A percentile compares a stretch with the other conserved stretches of the same genome.
Conservation (phyloP, 371 early-diverging fungal species). For the Lichtheimia ornata region DNA sequence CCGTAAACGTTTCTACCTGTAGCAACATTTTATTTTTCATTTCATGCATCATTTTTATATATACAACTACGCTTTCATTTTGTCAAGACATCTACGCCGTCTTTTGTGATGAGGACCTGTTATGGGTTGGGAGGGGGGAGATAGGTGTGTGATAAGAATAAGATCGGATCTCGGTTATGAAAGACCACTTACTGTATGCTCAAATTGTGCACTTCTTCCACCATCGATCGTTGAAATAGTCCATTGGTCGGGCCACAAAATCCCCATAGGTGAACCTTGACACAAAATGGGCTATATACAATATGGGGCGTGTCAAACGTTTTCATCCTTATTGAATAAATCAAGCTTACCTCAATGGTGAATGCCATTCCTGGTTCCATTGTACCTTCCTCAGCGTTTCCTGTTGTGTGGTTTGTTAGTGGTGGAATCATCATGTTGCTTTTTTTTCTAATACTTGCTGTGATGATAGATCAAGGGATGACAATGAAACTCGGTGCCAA, state of each 20-base stretch:
- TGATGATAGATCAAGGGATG: constrained; percentile 66
- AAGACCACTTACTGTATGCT: constrained; percentile 61
- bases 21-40: constrained; percentile 13
- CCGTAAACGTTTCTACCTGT: constrained; percentile 82
- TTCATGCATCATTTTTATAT: constrained; percentile 7
- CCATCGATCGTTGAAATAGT: constrained; percentile 83
- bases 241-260: constrained; percentile 90
- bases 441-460: constrained; percentile 28
- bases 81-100: neutral
- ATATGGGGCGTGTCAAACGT: neutral
- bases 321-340: neutral
- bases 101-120: constrained; percentile 1
- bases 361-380: constrained; percentile 84
- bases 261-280: constrained; percentile 70
- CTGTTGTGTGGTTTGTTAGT: constrained; percentile 18
- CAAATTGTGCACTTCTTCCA: constrained; percentile 90
- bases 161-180: neutral
- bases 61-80: neutral
- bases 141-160: neutral
- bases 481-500: constrained; percentile 73
- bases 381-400: constrained; percentile 57
- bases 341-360: constrained; percentile 60
- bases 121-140: neutral
- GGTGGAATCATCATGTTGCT: neutral
- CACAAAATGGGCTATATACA: constrained; percentile 70